Percentiles rank a stretch among this genome's conserved stretches.
phyloP scores from a whole-genome alignment of 2,329 filamentous ascomycete genomes.

The Trichophyton mentagrophytes region DNA sequence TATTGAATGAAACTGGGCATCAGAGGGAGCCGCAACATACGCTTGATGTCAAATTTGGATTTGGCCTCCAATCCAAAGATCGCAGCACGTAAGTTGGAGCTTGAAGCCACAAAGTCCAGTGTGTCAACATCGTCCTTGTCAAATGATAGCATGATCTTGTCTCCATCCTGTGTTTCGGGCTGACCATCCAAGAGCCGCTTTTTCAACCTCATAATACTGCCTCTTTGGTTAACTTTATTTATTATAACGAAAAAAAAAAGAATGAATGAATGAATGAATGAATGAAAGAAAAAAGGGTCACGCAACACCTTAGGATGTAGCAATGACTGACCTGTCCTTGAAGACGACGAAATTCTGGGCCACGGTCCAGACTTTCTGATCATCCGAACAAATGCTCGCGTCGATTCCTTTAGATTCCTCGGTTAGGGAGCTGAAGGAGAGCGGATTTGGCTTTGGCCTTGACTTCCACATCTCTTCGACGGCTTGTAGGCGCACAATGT shows the following conservation, averaged over 20 bases:
- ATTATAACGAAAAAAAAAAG: no score
- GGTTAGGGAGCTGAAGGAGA: conserved; percentile 52
- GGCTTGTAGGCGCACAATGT: conserved; percentile 66
- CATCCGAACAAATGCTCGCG: conserved; percentile 46
- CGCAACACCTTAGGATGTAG: not conserved
- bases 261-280: no score
- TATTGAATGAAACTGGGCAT: not conserved
- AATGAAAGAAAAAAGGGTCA: no score
- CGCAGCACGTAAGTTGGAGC: conserved; percentile 74
- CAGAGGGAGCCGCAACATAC: conserved; percentile 25
- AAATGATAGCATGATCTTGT: conserved; percentile 58
- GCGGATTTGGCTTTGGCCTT: conserved; percentile 57
- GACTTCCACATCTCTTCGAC: conserved; percentile 98
- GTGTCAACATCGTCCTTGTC: conserved; percentile 97
- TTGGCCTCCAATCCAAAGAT: conserved; percentile 82
- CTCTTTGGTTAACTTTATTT: conserved; percentile 14
- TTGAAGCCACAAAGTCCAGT: conserved; percentile 82
- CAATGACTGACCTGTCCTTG: conserved; percentile 50
- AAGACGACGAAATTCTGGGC: conserved; percentile 79
- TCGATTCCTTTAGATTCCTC: conserved; percentile 26
- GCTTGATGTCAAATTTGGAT: conserved; percentile 91
- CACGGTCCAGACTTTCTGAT: conserved; percentile 67
- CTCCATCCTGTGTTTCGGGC: conserved; percentile 32
- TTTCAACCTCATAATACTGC: conserved; percentile 59
- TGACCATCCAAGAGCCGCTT: conserved; percentile 57